Conservation (phyloP, 768 basidiomycete species). For the Auriscalpium vulgare region DNA sequence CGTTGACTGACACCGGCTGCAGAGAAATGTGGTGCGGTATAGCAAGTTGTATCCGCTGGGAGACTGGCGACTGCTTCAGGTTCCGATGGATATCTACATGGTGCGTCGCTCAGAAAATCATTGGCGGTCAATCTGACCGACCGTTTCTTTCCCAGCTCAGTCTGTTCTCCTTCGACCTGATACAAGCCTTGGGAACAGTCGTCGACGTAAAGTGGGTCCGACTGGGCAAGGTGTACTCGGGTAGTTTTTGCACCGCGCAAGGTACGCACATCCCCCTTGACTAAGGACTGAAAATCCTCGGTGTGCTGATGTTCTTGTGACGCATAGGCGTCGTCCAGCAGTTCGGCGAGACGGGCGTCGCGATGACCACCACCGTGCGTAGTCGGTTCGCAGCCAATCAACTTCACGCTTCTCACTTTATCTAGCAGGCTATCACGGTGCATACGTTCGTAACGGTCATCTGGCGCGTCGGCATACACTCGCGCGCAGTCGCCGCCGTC, state of each 20-base stretch:
- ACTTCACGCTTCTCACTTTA: constrained; percentile 16
- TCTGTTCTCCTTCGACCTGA: constrained; percentile 22
- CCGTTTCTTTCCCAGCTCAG: constrained; percentile 16
- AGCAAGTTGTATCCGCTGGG: background rate
- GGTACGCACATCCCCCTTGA: constrained; percentile 14
- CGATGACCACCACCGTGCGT: constrained; percentile 31
- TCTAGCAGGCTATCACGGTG: constrained; percentile 18
- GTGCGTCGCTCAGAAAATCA: constrained; percentile 14
- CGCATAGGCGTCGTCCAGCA: constrained; percentile 29
- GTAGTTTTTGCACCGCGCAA: constrained; percentile 28
- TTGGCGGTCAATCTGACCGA: background rate
- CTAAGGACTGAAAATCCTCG: background rate
- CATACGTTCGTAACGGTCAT: constrained; percentile 31
- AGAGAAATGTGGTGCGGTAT: background rate
- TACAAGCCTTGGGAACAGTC: constrained; percentile 30
- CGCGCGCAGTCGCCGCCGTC: constrained; percentile 18
- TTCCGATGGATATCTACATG: constrained; percentile 33
- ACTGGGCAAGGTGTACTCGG: constrained; percentile 23
- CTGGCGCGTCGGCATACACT: constrained; percentile 24
- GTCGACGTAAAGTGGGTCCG: constrained; percentile 30
- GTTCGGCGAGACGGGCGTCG: constrained; percentile 34
- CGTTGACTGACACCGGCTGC: no score
- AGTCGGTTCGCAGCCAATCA: background rate
- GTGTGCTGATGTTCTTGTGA: background rate
- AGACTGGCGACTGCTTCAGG: constrained; percentile 19